Evolutionary conservation across 345 rosid genomes (phyloP), one percentile per base, ranked within the genome.

Genomic region (Lepidium didymum): DNA sequence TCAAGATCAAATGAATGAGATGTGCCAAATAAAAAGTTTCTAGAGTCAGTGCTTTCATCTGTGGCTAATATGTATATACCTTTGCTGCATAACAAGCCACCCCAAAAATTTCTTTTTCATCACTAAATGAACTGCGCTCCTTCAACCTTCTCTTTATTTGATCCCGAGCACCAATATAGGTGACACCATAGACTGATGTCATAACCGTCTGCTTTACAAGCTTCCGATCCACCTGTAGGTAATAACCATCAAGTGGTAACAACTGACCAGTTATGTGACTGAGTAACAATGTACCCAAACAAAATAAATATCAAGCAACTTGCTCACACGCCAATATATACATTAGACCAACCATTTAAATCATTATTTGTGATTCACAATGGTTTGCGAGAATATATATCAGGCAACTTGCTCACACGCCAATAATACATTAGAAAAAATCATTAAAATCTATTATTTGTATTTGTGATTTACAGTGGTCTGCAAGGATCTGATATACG

Each of bases 201-300:
- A 94, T 94, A 74, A 94, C 99, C 58, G 99, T 94, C 86, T 94
- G 99, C 83, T 94, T 94, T 80, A 94, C 99, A 77, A 94, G 82
- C 80, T 94, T 94, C 73, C 99, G 82, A 75, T 94, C 97, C 70
- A 94, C 99, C 99, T 94, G 70, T 25, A 76, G 50, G 45, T 69
- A 70, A 72, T 66, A 61, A 52, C 62, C 76, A 75, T 57, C 63
- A 75, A 67, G 55, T 49, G 52, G 67, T 31, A 70, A 52, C 23
- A 53, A n/a, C 69, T 64, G 74, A 38, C 16, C 67, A 50, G 36
- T 60, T 74, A 58, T 51, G 23, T 67, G 72, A 73, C 37, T 67
- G 56, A 46, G 67, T 23, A 52, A 66, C 33, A 64, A 21, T 40
- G 59, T 44, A 25, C 46, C 67, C 41, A 42, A 51, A 59, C 14